These are phyloP conservation scores for Suhomyces vadensis DNA, from an alignment of 805 yeast genomes.

Conservation along the genomic window DNA sequence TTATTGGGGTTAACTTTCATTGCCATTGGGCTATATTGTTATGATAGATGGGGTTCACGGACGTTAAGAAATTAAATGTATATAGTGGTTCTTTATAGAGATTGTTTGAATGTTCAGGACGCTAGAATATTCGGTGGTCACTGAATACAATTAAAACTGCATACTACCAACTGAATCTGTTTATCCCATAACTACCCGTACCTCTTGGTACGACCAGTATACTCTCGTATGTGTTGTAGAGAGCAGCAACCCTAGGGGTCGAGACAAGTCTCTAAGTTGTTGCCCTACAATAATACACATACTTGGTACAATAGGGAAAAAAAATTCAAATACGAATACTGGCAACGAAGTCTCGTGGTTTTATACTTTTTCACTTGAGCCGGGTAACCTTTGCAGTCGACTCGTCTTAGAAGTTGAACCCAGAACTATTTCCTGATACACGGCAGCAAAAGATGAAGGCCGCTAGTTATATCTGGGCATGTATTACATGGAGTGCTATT, in stretches of 20 bases:
- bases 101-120: constrained; percentile 22
- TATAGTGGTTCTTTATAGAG: not conserved
- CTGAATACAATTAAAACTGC: constrained; percentile 13
- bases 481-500: not conserved
- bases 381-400: constrained; percentile 24
- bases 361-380: constrained; percentile 14
- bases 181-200: constrained; percentile 42
- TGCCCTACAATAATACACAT: constrained; percentile 55
- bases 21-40: constrained; percentile 57
- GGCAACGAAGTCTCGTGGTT: not conserved
- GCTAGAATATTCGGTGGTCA: constrained; percentile 44
- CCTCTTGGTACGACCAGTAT: constrained; percentile 31
- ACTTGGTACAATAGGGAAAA: constrained; percentile 43
- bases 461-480: not conserved
- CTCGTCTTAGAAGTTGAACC: not conserved
- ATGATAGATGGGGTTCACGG: constrained; percentile 61
- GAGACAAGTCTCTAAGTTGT: constrained; percentile 25
- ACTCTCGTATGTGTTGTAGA: constrained; percentile 53
- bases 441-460: not conserved
- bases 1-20: constrained; percentile 51
- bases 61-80: not conserved
- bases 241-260: constrained; percentile 43
- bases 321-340: constrained; percentile 9
- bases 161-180: constrained; percentile 37
- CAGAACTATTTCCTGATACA: not conserved